A percentile compares a stretch with the other conserved stretches of the same genome.
These are phyloP conservation scores for Pezicula carpinea DNA, from an alignment of 2,329 filamentous ascomycete genomes.

Conservation along the genomic window DNA sequence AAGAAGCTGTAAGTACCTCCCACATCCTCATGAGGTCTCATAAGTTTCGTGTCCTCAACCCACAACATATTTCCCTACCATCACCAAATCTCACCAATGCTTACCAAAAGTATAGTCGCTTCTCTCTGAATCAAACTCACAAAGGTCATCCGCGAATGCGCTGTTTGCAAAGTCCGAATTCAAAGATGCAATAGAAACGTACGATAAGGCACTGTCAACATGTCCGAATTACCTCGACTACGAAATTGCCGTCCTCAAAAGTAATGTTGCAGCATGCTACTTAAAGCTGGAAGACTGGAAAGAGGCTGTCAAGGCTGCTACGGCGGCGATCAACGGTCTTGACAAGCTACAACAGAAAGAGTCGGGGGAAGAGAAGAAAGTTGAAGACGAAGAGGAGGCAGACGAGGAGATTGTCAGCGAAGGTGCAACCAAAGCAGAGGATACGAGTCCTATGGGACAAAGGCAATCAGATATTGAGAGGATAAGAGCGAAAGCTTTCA, in stretches of 20 bases:
- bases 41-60: neutral
- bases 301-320: conserved; percentile 70
- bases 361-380: conserved; percentile 26
- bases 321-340: conserved; percentile 67
- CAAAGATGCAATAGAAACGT: conserved; percentile 73
- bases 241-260: conserved; percentile 79
- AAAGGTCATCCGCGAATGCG: conserved; percentile 73
- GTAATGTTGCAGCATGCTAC: conserved; percentile 86
- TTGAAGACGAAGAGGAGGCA: conserved; percentile 38
- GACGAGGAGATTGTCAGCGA: conserved; percentile 58
- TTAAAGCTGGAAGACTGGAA: conserved; percentile 84
- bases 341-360: conserved; percentile 48
- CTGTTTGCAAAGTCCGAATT: conserved; percentile 72
- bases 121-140: conserved; percentile 63
- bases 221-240: conserved; percentile 85
- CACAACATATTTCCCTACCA: too few relatives aligned
- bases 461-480: conserved; percentile 62
- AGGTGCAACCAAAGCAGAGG: conserved; percentile 47
- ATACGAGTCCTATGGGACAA: conserved; percentile 26
- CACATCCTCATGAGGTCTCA: neutral
- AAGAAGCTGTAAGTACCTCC: conserved; percentile 34
- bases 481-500: conserved; percentile 77
- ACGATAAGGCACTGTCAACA: conserved; percentile 72
- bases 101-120: conserved; percentile 47
- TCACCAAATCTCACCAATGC: neutral